Conservation (phyloP, 257 asterid species). For the Ilex asprella region DNA sequence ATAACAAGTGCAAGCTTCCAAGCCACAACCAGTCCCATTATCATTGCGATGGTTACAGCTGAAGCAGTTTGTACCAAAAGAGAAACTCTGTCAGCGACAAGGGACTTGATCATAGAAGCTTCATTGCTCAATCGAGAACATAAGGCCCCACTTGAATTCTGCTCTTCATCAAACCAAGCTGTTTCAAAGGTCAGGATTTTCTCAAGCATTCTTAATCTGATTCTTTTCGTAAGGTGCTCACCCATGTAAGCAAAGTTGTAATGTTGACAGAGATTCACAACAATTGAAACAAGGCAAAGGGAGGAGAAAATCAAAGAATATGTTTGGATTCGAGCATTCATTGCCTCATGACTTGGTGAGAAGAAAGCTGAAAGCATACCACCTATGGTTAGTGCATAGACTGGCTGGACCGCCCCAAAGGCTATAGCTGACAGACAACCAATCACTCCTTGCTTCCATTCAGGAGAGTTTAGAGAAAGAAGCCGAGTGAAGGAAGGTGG, state of each 20-base stretch:
- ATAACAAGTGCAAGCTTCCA: conserved; percentile 87
- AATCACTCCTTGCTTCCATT: conserved; percentile 63
- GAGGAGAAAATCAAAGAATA: conserved; percentile 42
- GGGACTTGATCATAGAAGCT: conserved; percentile 75
- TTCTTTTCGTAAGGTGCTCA: conserved; percentile 52
- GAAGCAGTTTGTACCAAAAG: conserved; percentile 58
- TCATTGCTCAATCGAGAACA: conserved; percentile 62
- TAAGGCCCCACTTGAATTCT: conserved; percentile 55
- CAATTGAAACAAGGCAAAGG: conserved; percentile 51
- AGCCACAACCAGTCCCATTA: conserved; percentile 61
- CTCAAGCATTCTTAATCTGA: conserved; percentile 50
- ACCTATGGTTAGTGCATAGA: conserved; percentile 73
- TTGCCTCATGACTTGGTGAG: conserved; percentile 43
- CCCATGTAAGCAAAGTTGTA: conserved; percentile 81
- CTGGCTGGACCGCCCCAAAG: conserved; percentile 75
- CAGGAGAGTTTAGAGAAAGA: conserved; percentile 53
- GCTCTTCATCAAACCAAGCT: conserved; percentile 76
- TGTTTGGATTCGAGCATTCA: conserved; percentile 47
- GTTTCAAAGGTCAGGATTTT: conserved; percentile 63
- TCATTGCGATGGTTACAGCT: conserved; percentile 56
- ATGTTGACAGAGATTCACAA: conserved; percentile 61
- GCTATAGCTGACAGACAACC: conserved; percentile 58
- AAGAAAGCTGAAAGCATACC: conserved; percentile 75
- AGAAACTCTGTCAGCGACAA: conserved; percentile 66
- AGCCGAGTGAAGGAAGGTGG: conserved; percentile 48